phyloP scores from a whole-genome alignment of 108 stramenopile genomes.

The Licmophora abbreviata region DNA sequence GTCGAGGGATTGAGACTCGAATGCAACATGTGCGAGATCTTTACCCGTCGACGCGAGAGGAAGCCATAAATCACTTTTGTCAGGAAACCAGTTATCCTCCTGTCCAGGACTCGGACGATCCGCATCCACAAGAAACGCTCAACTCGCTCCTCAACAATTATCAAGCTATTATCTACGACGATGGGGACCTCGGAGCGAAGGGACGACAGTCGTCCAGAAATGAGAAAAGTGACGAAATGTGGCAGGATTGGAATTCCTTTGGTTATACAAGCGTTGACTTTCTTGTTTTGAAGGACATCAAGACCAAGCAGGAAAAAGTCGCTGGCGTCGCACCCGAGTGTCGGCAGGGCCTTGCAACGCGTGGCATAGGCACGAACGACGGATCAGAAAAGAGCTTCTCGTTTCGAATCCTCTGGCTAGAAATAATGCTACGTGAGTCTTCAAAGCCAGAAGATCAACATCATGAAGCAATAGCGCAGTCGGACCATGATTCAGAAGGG shows the following conservation, averaged over 20 bases:
- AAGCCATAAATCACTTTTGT: constrained; percentile 26
- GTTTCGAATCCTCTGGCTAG: too few species aligned
- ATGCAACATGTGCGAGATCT: constrained; percentile 30
- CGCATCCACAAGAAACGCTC: constrained; percentile 2
- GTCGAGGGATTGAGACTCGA: constrained; percentile 27
- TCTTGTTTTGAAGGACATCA: constrained; percentile 19
- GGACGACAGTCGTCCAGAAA: not conserved
- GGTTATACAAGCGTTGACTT: constrained; percentile 42
- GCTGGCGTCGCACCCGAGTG: constrained; percentile 20
- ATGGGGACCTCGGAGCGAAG: not conserved
- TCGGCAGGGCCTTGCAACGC: constrained; percentile 20
- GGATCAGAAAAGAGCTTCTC: not conserved
- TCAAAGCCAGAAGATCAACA: not conserved
- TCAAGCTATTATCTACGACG: constrained; percentile 1
- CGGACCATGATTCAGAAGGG: not conserved
- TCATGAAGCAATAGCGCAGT: not conserved
- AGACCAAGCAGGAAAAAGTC: constrained; percentile 14
- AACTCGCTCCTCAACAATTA: not conserved
- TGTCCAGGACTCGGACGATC: constrained; percentile 4
- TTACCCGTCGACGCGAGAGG: constrained; percentile 18
- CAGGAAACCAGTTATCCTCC: constrained; percentile 3
- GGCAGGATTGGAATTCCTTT: constrained; percentile 28
- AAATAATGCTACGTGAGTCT: not conserved
- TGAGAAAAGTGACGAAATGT: not conserved
- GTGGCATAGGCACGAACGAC: constrained; percentile 11